Evolutionary conservation across 192 early-diverging fungal genomes (phyloP).

Genomic region (Rhizophlyctis rosea): DNA sequence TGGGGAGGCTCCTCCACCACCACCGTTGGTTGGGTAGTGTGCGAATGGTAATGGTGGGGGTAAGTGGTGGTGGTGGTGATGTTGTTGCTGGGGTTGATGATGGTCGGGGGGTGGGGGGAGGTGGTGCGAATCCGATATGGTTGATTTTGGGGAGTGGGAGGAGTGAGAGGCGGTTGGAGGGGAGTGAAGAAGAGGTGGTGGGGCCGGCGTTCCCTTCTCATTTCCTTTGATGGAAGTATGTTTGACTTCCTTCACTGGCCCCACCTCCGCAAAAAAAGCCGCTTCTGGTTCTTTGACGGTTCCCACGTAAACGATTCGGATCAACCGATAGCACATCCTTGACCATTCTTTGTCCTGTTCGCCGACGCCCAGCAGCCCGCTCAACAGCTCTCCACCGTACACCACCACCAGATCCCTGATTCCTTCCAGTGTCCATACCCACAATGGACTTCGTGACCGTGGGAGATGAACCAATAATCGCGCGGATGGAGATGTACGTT

Average conservation of each 20-base stretch:
- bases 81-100: background rate
- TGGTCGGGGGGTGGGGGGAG: too few relatives aligned
- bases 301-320: background rate
- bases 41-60: too few relatives aligned
- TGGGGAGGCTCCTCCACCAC: too few relatives aligned
- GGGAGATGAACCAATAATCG: background rate
- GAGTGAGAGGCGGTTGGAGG: background rate
- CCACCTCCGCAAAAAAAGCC: background rate
- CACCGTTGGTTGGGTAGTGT: too few relatives aligned
- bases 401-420: conserved; percentile 1
- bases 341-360: background rate
- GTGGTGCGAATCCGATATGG: too few relatives aligned
- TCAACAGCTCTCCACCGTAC: background rate
- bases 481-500: background rate
- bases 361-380: background rate
- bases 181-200: background rate
- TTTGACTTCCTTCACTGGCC: too few relatives aligned
- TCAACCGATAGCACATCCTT: background rate
- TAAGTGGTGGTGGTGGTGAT: too few relatives aligned
- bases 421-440: background rate
- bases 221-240: too few relatives aligned
- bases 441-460: background rate
- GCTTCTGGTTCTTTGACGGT: background rate
- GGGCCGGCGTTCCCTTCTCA: background rate
- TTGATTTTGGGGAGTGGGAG: too few relatives aligned